A percentile compares a stretch with the other conserved stretches of the same genome.
Conservation (phyloP, 2,329 filamentous ascomycete genomes). For the Fusarium goolgardi region DNA sequence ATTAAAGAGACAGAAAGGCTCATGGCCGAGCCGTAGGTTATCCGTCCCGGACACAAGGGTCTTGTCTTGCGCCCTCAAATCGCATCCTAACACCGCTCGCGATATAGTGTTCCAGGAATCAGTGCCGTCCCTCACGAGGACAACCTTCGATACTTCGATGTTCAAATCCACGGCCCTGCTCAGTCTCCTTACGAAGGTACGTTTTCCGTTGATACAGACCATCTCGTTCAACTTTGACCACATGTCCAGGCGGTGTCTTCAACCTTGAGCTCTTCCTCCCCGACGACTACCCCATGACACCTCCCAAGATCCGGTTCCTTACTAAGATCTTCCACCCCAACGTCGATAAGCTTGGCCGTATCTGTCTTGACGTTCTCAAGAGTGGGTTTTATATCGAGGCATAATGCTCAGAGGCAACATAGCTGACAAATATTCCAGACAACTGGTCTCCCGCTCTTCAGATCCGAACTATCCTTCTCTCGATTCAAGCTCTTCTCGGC, state of each 20-base stretch:
- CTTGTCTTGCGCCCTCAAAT: constrained; percentile 19
- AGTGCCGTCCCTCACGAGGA: constrained; percentile 96
- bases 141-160: constrained; percentile 97
- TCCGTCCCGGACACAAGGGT: constrained; percentile 7
- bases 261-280: constrained; percentile 97
- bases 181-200: constrained; percentile 95
- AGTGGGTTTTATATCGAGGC: constrained; percentile 66
- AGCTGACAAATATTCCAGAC: constrained; percentile 64
- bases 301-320: constrained; percentile 96
- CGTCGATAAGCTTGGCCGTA: constrained; percentile 96
- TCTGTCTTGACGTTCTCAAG: constrained; percentile 97
- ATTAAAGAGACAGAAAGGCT: constrained; percentile 98
- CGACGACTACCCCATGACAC: constrained; percentile 99
- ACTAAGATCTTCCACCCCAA: constrained; percentile 99
- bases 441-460: constrained; percentile 99
- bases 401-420: neutral
- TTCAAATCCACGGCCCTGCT: constrained; percentile 91
- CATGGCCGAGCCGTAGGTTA: constrained; percentile 90
- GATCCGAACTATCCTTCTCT: constrained; percentile 97
- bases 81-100: constrained; percentile 37
- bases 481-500: constrained; percentile 94
- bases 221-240: constrained; percentile 15
- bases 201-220: constrained; percentile 34
- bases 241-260: constrained; percentile 77
- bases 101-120: constrained; percentile 87